Evolutionary conservation across 768 basidiomycete species (phyloP).

Genomic region (Wakefieldia striispora): DNA sequence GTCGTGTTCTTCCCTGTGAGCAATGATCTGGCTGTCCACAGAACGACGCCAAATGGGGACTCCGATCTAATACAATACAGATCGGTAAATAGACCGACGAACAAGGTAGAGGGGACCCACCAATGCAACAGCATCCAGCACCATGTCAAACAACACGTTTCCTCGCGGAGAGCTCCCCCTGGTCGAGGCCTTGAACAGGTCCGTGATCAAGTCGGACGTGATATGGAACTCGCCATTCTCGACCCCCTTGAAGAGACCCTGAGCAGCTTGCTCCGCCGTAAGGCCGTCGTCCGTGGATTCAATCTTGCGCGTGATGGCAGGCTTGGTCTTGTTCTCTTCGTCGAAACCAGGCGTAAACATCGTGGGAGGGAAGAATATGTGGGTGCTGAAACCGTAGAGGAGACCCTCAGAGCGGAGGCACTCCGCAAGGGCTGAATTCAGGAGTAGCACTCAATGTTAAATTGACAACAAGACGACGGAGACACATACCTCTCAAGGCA

Average conservation of each 20-base stretch:
- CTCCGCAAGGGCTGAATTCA: conserved; percentile 69
- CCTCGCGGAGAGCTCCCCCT: conserved; percentile 57
- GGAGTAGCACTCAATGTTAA: neutral
- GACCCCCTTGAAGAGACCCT: conserved; percentile 63
- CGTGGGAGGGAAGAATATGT: conserved; percentile 80
- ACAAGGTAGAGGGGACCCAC: conserved; percentile 33
- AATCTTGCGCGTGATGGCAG: conserved; percentile 68
- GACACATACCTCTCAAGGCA: conserved; percentile 68
- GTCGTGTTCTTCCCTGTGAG: conserved; percentile 46
- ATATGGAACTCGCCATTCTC: conserved; percentile 72
- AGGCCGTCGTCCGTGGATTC: conserved; percentile 69
- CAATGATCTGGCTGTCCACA: conserved; percentile 46
- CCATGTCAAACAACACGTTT: conserved; percentile 55
- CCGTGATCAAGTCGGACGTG: conserved; percentile 64
- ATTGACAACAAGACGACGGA: neutral
- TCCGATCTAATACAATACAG: conserved; percentile 37
- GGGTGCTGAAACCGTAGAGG: conserved; percentile 74
- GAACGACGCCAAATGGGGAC: conserved; percentile 51
- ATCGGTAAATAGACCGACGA: neutral
- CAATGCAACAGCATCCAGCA: conserved; percentile 41
- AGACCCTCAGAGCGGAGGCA: conserved; percentile 75
- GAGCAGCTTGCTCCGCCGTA: conserved; percentile 63
- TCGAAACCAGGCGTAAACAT: conserved; percentile 78
- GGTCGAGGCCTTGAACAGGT: conserved; percentile 65
- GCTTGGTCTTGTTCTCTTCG: conserved; percentile 76